Base-by-base conservation (phyloP, 768 basidiomycete species). In the Psilocybe sp. region DNA sequence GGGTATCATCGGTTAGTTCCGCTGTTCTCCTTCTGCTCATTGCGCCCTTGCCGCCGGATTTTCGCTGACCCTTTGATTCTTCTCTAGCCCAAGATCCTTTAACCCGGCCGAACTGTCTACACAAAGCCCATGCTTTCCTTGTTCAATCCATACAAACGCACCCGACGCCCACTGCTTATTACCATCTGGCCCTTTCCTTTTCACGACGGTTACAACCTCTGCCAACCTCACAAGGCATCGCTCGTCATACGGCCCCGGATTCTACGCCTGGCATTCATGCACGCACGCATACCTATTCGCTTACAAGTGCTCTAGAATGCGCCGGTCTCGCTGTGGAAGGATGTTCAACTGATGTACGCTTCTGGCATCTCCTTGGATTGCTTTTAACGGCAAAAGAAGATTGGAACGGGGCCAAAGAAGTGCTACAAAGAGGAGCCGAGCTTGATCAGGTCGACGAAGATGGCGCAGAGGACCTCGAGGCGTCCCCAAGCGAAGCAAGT, bases 281-380 rank as follows among this genome's bases (percentile, higher is more conserved):
- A 14, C 46, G 45, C 12, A 40, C n/a, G 31, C 50, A 51, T n/a
- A 35, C 18, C 1, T 42, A 51, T 33, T 35, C 47, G 46, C 41
- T 54, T 20, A 50, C 40, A n/a, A 69, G 75, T 23, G 91, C 94
- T 0, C 77, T 88, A 6, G 66, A 76, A 12, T 72, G 82, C 44
- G 88, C 90, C 0, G 82, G 85, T 5, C 60, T 72, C 3, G 89
- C 93, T 1, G 82, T 96, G 2, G 88, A 94, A 63, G 73, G 76
- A 5, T 81, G 86, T 28, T 72, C 85, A 0, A 63, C 60, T 36
- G 77, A 79, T 49, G 69, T 89, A 19, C 78, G 90, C 37, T 87
- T 89, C 46, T 98, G 94, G 95, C 96, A 98, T 67, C 78, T 98
- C 13, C 76, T 98, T 0, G 92, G 89, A 0, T 70, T 98, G 4